Percentiles rank a stretch among this genome's conserved stretches.
Conservation (phyloP, 2,329 filamentous ascomycete genomes). For the Fusarium gaditjirri region DNA sequence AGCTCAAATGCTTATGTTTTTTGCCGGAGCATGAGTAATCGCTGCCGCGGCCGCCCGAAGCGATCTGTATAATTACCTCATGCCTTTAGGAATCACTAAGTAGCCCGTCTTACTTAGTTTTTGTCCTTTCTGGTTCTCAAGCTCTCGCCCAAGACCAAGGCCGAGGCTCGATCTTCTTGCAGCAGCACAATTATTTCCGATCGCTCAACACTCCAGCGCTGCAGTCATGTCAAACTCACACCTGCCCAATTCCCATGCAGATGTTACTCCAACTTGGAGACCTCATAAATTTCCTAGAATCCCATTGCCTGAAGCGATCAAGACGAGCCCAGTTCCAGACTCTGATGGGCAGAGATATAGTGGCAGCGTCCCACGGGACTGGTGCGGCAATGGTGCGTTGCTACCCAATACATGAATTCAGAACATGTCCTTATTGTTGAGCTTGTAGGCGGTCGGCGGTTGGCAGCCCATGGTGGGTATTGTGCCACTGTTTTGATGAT, state of each 20-base stretch:
- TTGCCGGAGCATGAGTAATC: neutral
- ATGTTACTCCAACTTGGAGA: neutral
- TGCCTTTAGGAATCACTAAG: too few species aligned
- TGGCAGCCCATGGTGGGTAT: neutral
- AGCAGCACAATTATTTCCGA: neutral
- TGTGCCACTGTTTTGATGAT: neutral
- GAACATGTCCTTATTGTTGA: neutral
- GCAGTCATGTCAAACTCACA: neutral
- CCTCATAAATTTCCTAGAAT: neutral
- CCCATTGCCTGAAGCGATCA: neutral
- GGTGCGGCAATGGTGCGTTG: neutral
- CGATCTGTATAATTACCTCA: neutral
- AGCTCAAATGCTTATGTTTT: neutral
- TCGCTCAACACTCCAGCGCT: neutral
- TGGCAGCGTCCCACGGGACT: neutral
- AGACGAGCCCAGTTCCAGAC: neutral
- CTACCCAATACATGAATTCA: accelerated
- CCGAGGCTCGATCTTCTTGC: neutral
- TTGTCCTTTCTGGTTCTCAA: too few species aligned
- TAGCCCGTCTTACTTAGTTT: too few species aligned
- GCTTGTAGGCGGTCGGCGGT: neutral
- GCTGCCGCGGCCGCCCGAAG: neutral
- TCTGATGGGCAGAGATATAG: neutral
- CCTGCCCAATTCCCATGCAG: neutral
- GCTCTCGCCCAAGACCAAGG: accelerated